phyloP scores from a whole-genome alignment of 2,329 filamentous ascomycete species.

The Elsinoe perseae region DNA sequence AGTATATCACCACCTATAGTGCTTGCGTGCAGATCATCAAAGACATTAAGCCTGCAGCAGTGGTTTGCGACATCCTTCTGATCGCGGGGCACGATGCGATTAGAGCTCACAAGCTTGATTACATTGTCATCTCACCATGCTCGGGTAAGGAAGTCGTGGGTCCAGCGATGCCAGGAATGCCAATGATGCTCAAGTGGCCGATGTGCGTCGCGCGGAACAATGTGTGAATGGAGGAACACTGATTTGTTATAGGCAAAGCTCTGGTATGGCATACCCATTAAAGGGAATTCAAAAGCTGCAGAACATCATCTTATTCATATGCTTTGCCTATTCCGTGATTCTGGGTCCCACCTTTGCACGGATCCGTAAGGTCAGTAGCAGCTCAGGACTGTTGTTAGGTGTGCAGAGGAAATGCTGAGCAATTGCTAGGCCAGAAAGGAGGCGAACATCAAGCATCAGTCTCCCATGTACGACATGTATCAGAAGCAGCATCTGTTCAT shows the following conservation, averaged over 20 bases:
- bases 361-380: neutral
- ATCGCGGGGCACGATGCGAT: neutral
- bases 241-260: neutral
- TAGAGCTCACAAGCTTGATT: neutral
- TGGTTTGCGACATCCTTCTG: constrained; percentile 1
- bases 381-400: neutral
- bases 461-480: constrained; percentile 8
- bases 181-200: constrained; percentile 9
- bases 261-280: constrained; percentile 1
- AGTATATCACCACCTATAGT: neutral
- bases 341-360: neutral
- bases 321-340: constrained; percentile 3
- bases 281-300: neutral
- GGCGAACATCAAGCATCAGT: neutral
- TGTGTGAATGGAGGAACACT: neutral
- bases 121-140: constrained; percentile 4
- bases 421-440: neutral
- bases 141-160: constrained; percentile 2
- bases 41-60: neutral
- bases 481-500: neutral
- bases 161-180: neutral
- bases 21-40: constrained; percentile 7
- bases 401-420: neutral
- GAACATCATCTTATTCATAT: neutral
- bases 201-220: neutral